These are phyloP conservation scores for Ophiostoma ips DNA, from an alignment of 2,329 filamentous ascomycete genomes.

Conservation along the genomic window DNA sequence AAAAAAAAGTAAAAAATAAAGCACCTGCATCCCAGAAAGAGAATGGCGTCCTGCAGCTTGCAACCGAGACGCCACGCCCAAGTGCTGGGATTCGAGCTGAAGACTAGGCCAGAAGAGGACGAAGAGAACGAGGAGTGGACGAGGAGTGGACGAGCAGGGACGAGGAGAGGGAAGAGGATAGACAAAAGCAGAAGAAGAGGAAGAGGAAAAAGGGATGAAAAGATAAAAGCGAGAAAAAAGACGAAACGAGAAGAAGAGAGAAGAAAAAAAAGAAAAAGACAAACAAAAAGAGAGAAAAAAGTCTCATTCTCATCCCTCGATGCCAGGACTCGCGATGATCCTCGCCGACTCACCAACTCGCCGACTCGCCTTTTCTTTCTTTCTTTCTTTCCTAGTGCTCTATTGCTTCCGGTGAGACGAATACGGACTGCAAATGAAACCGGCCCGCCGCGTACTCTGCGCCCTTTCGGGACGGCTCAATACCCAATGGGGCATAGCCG, in stretches of 20 bases:
- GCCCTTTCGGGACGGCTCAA: no score
- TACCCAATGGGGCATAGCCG: no score
- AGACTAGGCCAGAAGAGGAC: not conserved
- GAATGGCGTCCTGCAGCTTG: not conserved
- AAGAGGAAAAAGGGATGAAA: not conserved
- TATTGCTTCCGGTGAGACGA: no score
- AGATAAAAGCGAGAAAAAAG: not conserved
- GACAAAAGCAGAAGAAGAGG: not conserved
- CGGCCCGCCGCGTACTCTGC: no score
- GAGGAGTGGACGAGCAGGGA: not conserved
- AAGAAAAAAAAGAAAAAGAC: not conserved
- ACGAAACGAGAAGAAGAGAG: not conserved
- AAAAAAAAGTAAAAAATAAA: not conserved
- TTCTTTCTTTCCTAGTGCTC: no score
- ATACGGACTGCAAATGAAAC: no score
- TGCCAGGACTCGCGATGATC: no score
- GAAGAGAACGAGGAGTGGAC: no score
- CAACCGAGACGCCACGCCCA: not conserved
- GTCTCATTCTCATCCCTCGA: no score
- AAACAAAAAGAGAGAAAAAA: not conserved
- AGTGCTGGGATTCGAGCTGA: not conserved
- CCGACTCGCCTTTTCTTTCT: not conserved
- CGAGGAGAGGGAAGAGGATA: not conserved
- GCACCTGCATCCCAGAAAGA: not conserved
- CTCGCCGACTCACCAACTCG: not conserved